Base-by-base conservation (phyloP, 73 alveolate genomes). In the Paramecium primaurelia region DNA sequence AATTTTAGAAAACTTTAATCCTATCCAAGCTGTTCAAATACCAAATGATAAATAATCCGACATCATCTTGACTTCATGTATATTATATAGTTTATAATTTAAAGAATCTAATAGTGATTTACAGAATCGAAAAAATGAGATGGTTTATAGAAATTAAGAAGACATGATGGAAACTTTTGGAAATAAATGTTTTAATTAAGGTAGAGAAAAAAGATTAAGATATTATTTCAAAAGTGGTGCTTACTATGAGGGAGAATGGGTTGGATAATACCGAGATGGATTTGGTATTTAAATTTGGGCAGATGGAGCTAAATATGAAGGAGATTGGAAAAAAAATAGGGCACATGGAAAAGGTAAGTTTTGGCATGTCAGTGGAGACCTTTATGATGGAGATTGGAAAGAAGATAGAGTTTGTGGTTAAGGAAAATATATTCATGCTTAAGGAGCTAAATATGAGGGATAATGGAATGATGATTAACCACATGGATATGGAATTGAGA, bases 401-500 rank as follows among this genome's bases (percentile, higher is more conserved):
- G 93, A 88, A 3, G 94, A 88, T 75, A 88, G 77, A 40, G 93
- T 92, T 14, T 16, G 59, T n/a, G 94, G 94, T 14, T 71, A 88
- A 28, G 94, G 94, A 44, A 83, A 68, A 30, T 88, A 88, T n/a
- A 88, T 88, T 88, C 91, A 83, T 36, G 59, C 88, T 18, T 51
- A 88, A 38, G 94, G 94, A 12, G 86, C 93, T 32, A 34, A 77
- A 37, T 88, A 71, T 88, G 94, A 88, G 18, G 94, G 94, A 20
- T 87, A 86, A 37, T 95, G 98, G 98, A 20, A 25, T 2, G 92
- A 95, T 86, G 98, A 95, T 71, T 42, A 38, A 4, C 93, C 90
- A 40, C 92, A 93, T 86, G 97, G 98, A 86, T 92, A 93, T 45
- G 97, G 98, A 0, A 92, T 93, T 58, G 98, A 95, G 59, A 93